phyloP scores from a whole-genome alignment of 257 asterid genomes.

The Solanum chiquidenum region DNA sequence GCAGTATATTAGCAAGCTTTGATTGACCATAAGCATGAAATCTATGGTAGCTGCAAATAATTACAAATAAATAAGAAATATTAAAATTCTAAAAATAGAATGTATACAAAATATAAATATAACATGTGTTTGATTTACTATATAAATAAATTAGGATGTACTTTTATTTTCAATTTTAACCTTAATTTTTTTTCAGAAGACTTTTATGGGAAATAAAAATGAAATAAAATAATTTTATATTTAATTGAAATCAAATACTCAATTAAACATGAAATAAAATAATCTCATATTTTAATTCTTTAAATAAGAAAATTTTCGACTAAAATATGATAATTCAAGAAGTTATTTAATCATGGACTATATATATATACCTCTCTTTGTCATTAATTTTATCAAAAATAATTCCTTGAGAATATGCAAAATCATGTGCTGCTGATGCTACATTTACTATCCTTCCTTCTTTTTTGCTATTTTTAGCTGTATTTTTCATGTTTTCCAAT shows the following conservation, averaged over 20 bases:
- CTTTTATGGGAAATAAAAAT: not conserved
- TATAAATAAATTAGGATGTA: no score
- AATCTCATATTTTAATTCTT: not conserved
- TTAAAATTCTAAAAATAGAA: not conserved
- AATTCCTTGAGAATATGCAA: slow-evolving; percentile 30
- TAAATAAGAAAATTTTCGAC: not conserved
- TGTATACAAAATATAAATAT: not conserved
- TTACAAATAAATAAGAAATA: not conserved
- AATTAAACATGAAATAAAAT: not conserved
- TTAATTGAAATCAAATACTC: not conserved
- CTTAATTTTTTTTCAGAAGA: not conserved
- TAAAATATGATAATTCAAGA: not conserved
- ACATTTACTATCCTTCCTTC: slow-evolving; percentile 59
- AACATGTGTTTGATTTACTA: not conserved
- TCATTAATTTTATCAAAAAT: slow-evolving; percentile 45
- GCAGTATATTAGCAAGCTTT: slow-evolving; percentile 70
- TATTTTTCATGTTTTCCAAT: slow-evolving; percentile 38
- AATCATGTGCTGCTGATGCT: slow-evolving; percentile 37
- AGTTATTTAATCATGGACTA: not conserved
- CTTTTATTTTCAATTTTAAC: no score
- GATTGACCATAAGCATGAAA: slow-evolving; percentile 71
- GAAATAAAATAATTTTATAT: no score
- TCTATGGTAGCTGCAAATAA: slow-evolving; percentile 31
- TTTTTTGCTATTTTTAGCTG: slow-evolving; percentile 32
- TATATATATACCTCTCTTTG: slow-evolving; percentile 14